A percentile compares a stretch with the other conserved stretches of the same genome.
Evolutionary conservation across 2,329 filamentous ascomycete genomes (phyloP).

Genomic region (Nemania abortiva): DNA sequence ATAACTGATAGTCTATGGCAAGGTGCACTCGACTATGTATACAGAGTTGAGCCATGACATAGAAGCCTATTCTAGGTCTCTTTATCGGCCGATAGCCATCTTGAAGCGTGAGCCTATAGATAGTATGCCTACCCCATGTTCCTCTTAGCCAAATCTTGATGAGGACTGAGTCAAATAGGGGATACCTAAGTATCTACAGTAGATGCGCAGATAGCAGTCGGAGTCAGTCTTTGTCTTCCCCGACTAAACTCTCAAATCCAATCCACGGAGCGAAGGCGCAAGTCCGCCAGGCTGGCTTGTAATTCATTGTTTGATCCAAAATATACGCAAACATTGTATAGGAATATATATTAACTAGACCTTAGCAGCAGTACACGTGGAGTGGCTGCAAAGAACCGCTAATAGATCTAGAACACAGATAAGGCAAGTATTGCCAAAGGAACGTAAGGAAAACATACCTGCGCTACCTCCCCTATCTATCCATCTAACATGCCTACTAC

Average conservation of each 20-base stretch:
- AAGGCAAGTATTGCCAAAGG: background rate
- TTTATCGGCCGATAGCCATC: background rate
- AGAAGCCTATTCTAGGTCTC: background rate
- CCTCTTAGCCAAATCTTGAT: background rate
- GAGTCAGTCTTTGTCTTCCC: background rate
- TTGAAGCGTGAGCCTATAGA: background rate
- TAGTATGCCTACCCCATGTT: background rate
- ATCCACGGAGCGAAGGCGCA: background rate
- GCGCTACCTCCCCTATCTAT: no score
- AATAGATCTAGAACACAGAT: background rate
- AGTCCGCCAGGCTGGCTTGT: background rate
- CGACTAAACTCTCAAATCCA: background rate
- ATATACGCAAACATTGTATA: background rate
- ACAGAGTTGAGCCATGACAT: no score
- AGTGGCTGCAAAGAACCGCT: background rate
- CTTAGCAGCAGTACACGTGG: background rate
- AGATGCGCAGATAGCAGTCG: background rate
- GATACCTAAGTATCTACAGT: background rate
- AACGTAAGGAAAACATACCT: no score
- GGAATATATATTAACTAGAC: background rate
- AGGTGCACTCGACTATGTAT: background rate
- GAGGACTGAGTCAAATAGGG: slow-evolving; percentile 3
- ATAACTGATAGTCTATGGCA: background rate
- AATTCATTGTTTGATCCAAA: background rate
- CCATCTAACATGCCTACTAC: background rate